phyloP scores from a whole-genome alignment of 306 rosid genomes.

The Abrus pulchellus region DNA sequence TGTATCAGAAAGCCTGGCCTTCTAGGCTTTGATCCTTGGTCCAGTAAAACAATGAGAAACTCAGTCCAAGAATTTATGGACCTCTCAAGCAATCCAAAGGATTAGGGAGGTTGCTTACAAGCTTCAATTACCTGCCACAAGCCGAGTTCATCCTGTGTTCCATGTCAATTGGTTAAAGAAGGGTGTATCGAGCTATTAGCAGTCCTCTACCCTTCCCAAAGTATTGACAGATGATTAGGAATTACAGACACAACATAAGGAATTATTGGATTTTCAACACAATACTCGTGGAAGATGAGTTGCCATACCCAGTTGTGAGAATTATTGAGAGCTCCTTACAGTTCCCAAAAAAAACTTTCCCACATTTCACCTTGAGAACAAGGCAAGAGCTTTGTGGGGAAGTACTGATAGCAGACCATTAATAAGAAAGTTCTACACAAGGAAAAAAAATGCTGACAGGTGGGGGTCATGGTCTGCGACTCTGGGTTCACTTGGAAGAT shows the following conservation, averaged over 20 bases:
- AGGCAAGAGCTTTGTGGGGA: not conserved
- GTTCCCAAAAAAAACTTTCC: not conserved
- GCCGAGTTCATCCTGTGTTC: not conserved
- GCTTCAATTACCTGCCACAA: not conserved
- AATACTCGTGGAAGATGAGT: conserved; percentile 7
- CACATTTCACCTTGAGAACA: not conserved
- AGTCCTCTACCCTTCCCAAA: not conserved
- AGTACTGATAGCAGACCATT: not conserved
- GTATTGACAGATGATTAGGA: not conserved
- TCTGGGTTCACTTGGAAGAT: too few species aligned
- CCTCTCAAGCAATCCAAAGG: not conserved
- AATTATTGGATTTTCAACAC: not conserved
- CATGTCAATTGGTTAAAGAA: not conserved
- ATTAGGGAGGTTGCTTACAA: not conserved
- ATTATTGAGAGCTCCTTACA: not conserved
- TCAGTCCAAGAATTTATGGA: not conserved
- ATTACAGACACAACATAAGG: not conserved
- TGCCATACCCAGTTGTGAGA: not conserved
- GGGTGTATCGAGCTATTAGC: not conserved
- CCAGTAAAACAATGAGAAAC: conserved; percentile 3
- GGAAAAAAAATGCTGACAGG: not conserved
- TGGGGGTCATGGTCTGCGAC: too few species aligned
- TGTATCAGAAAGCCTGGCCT: not conserved
- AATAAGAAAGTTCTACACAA: not conserved
- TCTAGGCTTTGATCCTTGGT: not conserved